These are phyloP conservation scores for Ceratocystis albifundus DNA, from an alignment of 2,329 filamentous ascomycete genomes.

Conservation along the genomic window DNA sequence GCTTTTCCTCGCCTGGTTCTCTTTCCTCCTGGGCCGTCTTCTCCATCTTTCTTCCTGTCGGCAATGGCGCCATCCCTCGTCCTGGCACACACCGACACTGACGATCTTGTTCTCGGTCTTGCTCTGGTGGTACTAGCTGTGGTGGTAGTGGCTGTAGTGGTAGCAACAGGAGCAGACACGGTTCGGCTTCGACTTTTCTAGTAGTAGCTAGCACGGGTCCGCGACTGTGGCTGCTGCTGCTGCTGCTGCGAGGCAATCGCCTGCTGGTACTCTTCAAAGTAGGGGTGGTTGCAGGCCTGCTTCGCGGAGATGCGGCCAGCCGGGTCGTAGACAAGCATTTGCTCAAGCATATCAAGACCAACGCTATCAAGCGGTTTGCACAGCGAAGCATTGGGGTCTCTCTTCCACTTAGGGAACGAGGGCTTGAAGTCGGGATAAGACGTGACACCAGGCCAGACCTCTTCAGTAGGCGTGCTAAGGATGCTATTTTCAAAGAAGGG, in stretches of 20 bases:
- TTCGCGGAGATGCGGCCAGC: slow-evolving; percentile 81
- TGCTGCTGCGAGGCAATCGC: slow-evolving; percentile 8
- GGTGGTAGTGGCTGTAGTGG: slow-evolving; percentile 31
- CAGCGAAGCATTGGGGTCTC: slow-evolving; percentile 53
- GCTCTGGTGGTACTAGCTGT: slow-evolving; percentile 41
- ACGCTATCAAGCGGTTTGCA: slow-evolving; percentile 62
- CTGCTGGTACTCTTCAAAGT: slow-evolving; percentile 45
- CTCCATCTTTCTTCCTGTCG: not conserved
- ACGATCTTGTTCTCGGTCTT: not conserved
- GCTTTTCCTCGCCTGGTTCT: not conserved
- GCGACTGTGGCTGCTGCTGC: slow-evolving; percentile 3
- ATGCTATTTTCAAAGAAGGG: slow-evolving; percentile 29
- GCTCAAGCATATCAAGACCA: slow-evolving; percentile 55
- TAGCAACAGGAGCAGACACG: slow-evolving; percentile 33
- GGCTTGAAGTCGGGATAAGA: slow-evolving; percentile 89
- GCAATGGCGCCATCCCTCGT: slow-evolving; percentile 29
- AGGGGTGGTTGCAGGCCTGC: slow-evolving; percentile 71
- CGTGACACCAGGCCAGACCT: slow-evolving; percentile 81
- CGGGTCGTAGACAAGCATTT: slow-evolving; percentile 76
- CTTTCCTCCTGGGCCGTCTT: not conserved
- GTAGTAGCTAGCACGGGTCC: slow-evolving; percentile 10
- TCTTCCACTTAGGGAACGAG: slow-evolving; percentile 82
- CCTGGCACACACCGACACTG: slow-evolving; percentile 30
- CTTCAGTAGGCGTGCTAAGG: slow-evolving; percentile 72
- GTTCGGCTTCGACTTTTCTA: slow-evolving; percentile 32